phyloP scores from a whole-genome alignment of 1,139 yeast species.

The Pichia cactophila region DNA sequence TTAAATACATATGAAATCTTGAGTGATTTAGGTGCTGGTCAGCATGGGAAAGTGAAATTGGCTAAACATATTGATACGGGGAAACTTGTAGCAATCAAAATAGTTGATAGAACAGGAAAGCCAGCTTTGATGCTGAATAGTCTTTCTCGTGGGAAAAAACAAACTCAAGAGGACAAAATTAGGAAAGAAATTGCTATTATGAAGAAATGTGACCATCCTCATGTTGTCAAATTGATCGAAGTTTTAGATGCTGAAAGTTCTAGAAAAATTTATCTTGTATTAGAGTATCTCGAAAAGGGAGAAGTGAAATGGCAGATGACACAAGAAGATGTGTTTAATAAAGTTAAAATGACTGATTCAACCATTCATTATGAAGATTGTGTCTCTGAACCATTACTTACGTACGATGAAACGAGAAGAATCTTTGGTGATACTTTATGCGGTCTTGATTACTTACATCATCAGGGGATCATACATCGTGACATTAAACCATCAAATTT shows the following conservation, averaged over 20 bases:
- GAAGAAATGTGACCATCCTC: conserved; percentile 89
- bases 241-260: conserved; percentile 83
- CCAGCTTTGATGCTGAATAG: conserved; percentile 44
- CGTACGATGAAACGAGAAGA: conserved; percentile 58
- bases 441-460: conserved; percentile 88
- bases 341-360: conserved; percentile 10
- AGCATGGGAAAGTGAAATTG: conserved; percentile 93
- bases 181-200: conserved; percentile 91
- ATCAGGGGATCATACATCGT: conserved; percentile 90
- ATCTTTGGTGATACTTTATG: conserved; percentile 79
- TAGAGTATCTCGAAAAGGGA: conserved; percentile 89
- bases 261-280: conserved; percentile 79
- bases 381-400: conserved; percentile 46
- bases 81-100: conserved; percentile 84
- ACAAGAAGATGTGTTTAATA: conserved; percentile 16
- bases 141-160: conserved; percentile 22
- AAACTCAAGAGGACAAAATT: conserved; percentile 63
- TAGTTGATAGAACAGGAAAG: conserved; percentile 70
- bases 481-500: conserved; percentile 97
- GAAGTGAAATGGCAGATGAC: conserved; percentile 76
- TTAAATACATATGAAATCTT: conserved; percentile 87
- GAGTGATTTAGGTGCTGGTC: conserved; percentile 87
- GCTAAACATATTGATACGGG: conserved; percentile 68
- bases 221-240: conserved; percentile 79
- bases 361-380: conserved; percentile 6